These are phyloP conservation scores for Wilcoxina mikolae DNA, from an alignment of 495 filamentous ascomycete species.

Conservation along the genomic window DNA sequence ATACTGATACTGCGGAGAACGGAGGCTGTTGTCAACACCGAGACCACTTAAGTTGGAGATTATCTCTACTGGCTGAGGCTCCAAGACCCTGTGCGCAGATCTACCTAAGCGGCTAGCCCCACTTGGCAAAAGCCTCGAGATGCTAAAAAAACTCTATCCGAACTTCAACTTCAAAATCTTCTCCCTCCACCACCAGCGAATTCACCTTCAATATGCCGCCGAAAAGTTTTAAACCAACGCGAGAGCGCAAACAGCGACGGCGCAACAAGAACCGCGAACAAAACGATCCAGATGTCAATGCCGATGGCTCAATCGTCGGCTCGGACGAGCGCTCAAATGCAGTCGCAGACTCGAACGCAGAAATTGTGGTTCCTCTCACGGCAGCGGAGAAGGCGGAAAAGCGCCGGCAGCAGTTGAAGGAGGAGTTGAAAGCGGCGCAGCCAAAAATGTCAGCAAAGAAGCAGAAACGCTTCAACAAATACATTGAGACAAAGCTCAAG, in stretches of 20 bases:
- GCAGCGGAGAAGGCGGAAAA: slow-evolving; percentile 54
- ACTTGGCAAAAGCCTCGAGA: no score
- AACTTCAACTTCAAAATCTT: no score
- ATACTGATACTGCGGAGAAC: slow-evolving; percentile 8
- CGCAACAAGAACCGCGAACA: neutral
- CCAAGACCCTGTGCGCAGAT: no score
- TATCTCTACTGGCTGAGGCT: no score
- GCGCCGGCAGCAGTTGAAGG: slow-evolving; percentile 32
- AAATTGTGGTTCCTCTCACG: slow-evolving; percentile 16
- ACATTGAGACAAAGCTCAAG: slow-evolving; percentile 87
- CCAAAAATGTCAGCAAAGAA: slow-evolving; percentile 80
- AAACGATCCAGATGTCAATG: neutral
- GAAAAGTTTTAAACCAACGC: slow-evolving; percentile 25
- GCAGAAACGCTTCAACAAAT: slow-evolving; percentile 86
- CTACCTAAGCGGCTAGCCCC: no score
- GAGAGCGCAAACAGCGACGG: slow-evolving; percentile 27
- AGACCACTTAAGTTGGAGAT: no score
- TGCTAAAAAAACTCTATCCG: no score
- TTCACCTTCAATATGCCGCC: slow-evolving; percentile 14
- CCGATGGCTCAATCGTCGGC: neutral
- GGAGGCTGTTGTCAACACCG: neutral
- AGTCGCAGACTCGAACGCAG: slow-evolving; percentile 12
- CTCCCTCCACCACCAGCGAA: no score
- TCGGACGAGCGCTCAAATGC: neutral
- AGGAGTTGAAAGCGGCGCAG: slow-evolving; percentile 53